Conservation (phyloP, 352 stramenopile genomes). For the Globisporangium camurandrum region DNA sequence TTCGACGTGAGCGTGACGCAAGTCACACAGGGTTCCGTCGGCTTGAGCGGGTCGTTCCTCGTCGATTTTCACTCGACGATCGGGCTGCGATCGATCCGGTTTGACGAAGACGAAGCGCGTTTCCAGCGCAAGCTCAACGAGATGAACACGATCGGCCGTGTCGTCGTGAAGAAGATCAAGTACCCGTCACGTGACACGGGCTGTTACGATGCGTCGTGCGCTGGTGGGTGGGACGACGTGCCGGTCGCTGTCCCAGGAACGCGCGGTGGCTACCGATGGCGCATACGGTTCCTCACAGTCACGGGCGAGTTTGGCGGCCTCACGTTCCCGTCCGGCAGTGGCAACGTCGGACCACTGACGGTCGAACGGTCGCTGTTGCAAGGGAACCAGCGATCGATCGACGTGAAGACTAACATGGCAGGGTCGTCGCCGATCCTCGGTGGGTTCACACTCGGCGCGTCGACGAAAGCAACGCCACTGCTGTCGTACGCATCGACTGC, state of each 20-base stretch:
- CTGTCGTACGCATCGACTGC: conserved; percentile 53
- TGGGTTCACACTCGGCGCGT: conserved; percentile 41
- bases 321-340: conserved; percentile 69
- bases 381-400: conserved; percentile 38
- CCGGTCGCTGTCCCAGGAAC: conserved; percentile 71
- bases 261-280: conserved; percentile 74
- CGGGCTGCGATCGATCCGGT: conserved; percentile 68
- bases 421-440: conserved; percentile 47
- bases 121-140: conserved; percentile 92
- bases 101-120: conserved; percentile 80
- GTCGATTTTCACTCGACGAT: conserved; percentile 86
- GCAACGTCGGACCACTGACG: conserved; percentile 57
- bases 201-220: conserved; percentile 41
- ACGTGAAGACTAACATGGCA: conserved; percentile 41
- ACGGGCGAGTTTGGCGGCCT: conserved; percentile 63
- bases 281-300: conserved; percentile 63
- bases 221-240: conserved; percentile 88
- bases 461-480: conserved; percentile 27
- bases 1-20: conserved; percentile 76
- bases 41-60: conserved; percentile 86
- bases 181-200: conserved; percentile 76
- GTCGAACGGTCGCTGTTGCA: conserved; percentile 27
- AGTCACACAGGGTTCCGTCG: conserved; percentile 75
- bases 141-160: conserved; percentile 89
- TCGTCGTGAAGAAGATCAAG: conserved; percentile 84